Base-by-base conservation (phyloP, 352 stramenopile genomes). In the Phytopythium boreale region DNA sequence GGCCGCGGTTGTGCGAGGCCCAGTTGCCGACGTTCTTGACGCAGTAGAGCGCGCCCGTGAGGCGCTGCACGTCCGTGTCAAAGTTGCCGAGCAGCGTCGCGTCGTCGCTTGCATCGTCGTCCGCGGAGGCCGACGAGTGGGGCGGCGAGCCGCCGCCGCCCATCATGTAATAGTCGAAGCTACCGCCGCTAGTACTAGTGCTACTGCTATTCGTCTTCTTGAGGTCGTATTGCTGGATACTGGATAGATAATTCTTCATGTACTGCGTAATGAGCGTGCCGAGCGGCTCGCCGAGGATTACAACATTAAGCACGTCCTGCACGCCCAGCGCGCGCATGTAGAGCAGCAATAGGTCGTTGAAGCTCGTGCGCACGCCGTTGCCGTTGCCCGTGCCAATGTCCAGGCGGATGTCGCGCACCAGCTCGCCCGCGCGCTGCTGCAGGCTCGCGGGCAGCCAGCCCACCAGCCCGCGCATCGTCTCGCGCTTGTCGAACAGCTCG, bases 241-340 rank as follows among this genome's bases (percentile, higher is more conserved):
- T 59, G 14, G 34, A 56, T 59, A 65, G 60, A 65, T 65, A 65
- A 58, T 65, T 65, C 24, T 59, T 57, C 51, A 65, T 53, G 49
- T 60, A 51, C 31, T 47, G 26, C 60, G 60, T 56, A 57, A 65
- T 65, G 39, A 51, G 47, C 20, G 44, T 52, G 34, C 47, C 60
- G 22, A 65, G 60, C 37, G 47, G 60, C 37, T 53, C 60, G 37
- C 60, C 49, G 27, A 49, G n/a, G 37, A 56, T 56, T 12, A 53
- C 36, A 59, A 56, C 51, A 34, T 53, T 53, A 49, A 65, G 51
- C 34, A 65, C 60, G 17, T 50, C 24, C 41, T 50, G 47, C 37
- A 65, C 47, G 41, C 49, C 37, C 19, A 65, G 60, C 17, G 22
- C 46, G 26, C 49, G 29, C 51, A 59, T 65, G 37, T 65, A 65